These are phyloP conservation scores for Entomortierella chlamydospora DNA, from an alignment of 192 early-diverging fungal species.

Conservation along the genomic window DNA sequence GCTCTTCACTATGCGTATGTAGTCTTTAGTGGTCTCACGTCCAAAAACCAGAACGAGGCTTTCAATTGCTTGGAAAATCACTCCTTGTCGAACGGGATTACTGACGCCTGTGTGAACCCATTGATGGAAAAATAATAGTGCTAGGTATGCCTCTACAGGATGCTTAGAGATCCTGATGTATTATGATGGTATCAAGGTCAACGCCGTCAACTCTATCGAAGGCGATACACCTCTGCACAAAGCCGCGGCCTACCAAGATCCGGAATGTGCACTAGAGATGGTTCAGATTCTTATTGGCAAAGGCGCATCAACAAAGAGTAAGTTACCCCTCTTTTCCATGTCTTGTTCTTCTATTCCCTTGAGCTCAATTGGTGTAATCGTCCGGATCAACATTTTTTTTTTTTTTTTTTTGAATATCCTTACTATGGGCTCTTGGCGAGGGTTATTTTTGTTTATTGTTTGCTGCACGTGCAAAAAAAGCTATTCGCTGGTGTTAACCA, in stretches of 20 bases:
- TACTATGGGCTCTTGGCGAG: slow-evolving; percentile 15
- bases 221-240: slow-evolving; percentile 77
- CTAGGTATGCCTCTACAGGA: slow-evolving; percentile 66
- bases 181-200: slow-evolving; percentile 63
- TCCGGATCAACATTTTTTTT: neutral
- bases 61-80: no score
- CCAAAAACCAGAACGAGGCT: no score
- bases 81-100: no score
- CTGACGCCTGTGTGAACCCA: neutral
- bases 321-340: no score
- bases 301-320: slow-evolving; percentile 64
- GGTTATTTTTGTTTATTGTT: neutral
- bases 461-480: slow-evolving; percentile 8
- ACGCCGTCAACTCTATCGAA: slow-evolving; percentile 64
- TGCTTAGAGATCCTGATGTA: slow-evolving; percentile 68
- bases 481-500: neutral
- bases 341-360: neutral
- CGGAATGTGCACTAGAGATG: slow-evolving; percentile 68
- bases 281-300: slow-evolving; percentile 65
- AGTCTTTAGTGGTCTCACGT: neutral
- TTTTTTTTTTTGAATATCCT: slow-evolving; percentile 1
- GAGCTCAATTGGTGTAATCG: neutral
- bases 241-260: slow-evolving; percentile 69
- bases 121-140: slow-evolving; percentile 28
- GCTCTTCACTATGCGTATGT: slow-evolving; percentile 75